Base-by-base conservation (phyloP, 805 yeast species). In the Starmerella vaccinii region DNA sequence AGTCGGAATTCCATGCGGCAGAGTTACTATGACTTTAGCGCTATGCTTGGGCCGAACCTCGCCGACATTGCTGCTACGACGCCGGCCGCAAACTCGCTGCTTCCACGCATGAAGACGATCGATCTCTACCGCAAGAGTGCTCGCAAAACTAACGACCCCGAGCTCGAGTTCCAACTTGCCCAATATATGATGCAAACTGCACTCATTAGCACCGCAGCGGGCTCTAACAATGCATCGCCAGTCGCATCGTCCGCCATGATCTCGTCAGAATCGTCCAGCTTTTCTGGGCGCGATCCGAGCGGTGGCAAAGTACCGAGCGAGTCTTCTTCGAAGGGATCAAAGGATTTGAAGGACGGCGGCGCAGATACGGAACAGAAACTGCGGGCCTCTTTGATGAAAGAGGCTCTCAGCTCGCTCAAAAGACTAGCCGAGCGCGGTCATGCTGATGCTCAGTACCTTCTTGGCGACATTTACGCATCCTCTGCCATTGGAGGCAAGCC, bases 171-270 rank as follows among this genome's bases (percentile, higher is more conserved):
- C 65, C 87, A 87, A 61, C 88, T 85, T 63, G 96, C 97, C 1
- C 92, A 87, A 67, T 86, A 84, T 65, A 81, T 85, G 81, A 69
- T 87, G 47, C 90, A 85, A 64, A 84, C 94, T 0, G 95, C 94
- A 1, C 71, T 89, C 27, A 53, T 63, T 23, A 41, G 46, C n/a
- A 30, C 16, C 26, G 19, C 46, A n/a, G n/a, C n/a, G 4, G 35
- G 35, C 9, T 30, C 46, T 3, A 27, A 30, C 24, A 19, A 26
- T 3, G 34, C 35, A 8, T 29, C 35, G 18, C 43, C 32, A 4
- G 23, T 23, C 4, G 19, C 46, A n/a, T 41, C 46, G 9, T 29
- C 46, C 10, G 27, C 34, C n/a, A n/a, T 10, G 23, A 7, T 10
- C 2, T 29, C 24, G 6, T 29, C 46, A 16, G 15, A 21, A 10